Conservation (phyloP, 164 flowering plant species). For the Aristolochia contorta region DNA sequence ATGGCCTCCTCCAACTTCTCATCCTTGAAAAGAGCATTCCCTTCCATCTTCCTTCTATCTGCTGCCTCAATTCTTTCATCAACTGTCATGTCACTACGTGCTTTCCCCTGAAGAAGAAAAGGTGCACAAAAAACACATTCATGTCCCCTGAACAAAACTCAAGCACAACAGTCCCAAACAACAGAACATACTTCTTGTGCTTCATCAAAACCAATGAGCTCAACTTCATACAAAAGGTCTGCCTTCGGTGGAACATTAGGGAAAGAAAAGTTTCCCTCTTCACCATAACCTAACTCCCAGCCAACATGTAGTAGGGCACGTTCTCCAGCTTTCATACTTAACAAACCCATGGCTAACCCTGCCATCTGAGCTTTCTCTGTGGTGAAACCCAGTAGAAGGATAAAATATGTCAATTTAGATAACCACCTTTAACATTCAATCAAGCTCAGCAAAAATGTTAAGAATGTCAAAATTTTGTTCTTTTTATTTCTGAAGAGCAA, state of each 20-base stretch:
- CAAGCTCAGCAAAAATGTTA: too few relatives aligned
- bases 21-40: constrained; percentile 75
- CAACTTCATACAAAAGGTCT: constrained; percentile 84
- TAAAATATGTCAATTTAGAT: not conserved
- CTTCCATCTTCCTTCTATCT: constrained; percentile 86
- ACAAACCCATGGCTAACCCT: constrained; percentile 75
- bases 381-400: constrained; percentile 6
- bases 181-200: constrained; percentile 65
- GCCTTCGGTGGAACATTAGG: constrained; percentile 98
- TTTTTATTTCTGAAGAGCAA: too few relatives aligned
- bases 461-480: too few relatives aligned
- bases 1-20: constrained; percentile 94
- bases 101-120: constrained; percentile 54
- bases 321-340: constrained; percentile 87
- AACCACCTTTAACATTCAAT: not conserved
- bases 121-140: not conserved
- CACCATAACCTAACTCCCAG: constrained; percentile 92
- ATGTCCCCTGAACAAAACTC: not conserved
- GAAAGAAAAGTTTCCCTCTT: constrained; percentile 94
- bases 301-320: constrained; percentile 79
- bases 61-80: constrained; percentile 95
- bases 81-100: constrained; percentile 90
- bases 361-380: constrained; percentile 85
- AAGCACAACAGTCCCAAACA: not conserved
- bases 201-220: constrained; percentile 96